phyloP scores from a whole-genome alignment of 106 monocot genomes.

The Posidonia australis region DNA sequence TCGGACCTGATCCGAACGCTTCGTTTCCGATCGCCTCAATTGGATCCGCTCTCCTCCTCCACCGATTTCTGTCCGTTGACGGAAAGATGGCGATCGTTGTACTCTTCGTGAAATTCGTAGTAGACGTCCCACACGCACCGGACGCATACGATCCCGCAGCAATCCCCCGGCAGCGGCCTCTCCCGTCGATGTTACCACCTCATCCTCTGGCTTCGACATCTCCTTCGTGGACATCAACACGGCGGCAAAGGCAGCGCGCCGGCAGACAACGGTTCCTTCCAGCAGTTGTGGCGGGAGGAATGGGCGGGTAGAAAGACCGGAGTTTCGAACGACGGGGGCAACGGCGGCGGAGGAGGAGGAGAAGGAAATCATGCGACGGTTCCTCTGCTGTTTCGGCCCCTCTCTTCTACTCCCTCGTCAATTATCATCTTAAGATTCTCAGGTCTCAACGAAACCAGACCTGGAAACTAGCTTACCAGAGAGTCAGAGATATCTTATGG shows the following conservation, averaged over 20 bases:
- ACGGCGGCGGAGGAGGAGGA: constrained; percentile 22
- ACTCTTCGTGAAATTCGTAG: constrained; percentile 78
- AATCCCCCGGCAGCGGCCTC: constrained; percentile 64
- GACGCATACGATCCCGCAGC: constrained; percentile 89
- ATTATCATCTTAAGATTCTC: too few relatives aligned
- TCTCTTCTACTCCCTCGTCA: too few relatives aligned
- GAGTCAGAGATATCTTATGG: too few relatives aligned
- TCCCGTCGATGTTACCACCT: too few relatives aligned
- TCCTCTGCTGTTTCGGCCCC: neutral
- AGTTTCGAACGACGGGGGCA: constrained; percentile 23
- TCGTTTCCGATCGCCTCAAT: neutral
- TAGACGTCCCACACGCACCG: constrained; percentile 88
- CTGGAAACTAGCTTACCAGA: too few relatives aligned
- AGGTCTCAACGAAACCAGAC: too few relatives aligned
- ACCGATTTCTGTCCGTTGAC: too few relatives aligned
- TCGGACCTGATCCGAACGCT: neutral
- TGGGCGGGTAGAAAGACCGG: neutral
- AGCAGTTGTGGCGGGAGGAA: neutral
- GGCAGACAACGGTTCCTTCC: neutral
- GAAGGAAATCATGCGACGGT: neutral
- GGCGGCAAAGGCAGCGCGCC: too few relatives aligned
- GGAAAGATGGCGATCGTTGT: constrained; percentile 30
- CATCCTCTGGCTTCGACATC: neutral
- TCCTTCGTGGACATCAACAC: neutral
- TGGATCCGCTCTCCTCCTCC: neutral